Evolutionary conservation across 768 basidiomycete species (phyloP).

Genomic region (Phanerochaete sordida): DNA sequence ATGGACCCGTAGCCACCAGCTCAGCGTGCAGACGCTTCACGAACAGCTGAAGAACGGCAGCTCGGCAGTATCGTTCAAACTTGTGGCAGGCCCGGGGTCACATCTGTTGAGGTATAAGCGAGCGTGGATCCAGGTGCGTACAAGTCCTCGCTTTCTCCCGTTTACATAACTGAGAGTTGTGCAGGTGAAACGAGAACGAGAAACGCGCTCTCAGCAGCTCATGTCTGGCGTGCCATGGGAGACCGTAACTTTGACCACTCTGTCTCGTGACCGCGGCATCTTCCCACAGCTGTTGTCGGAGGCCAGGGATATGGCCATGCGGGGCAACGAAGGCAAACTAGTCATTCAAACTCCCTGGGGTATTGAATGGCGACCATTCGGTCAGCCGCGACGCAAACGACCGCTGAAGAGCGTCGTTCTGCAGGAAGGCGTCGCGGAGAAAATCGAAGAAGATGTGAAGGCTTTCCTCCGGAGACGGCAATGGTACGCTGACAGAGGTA

Average conservation of each 20-base stretch:
- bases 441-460: constrained; percentile 75
- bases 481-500: constrained; percentile 97
- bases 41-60: constrained; percentile 90
- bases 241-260: constrained; percentile 89
- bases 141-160: too few species aligned
- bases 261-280: constrained; percentile 79
- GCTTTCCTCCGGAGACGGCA: constrained; percentile 78
- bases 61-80: constrained; percentile 81
- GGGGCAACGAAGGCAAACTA: constrained; percentile 86
- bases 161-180: neutral
- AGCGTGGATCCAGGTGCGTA: constrained; percentile 90
- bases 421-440: constrained; percentile 76
- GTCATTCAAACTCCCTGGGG: constrained; percentile 98
- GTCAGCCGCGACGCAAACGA: constrained; percentile 83
- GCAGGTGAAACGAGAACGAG: constrained; percentile 92
- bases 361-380: constrained; percentile 94
- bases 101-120: constrained; percentile 89
- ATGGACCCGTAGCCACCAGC: constrained; percentile 78
- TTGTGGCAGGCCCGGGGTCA: constrained; percentile 94
- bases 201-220: constrained; percentile 87
- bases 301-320: constrained; percentile 86
- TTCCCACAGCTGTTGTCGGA: constrained; percentile 82
- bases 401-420: constrained; percentile 89
- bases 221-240: constrained; percentile 96
- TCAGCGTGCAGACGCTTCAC: constrained; percentile 91